Evolutionary conservation across 495 filamentous ascomycete genomes (phyloP).

Genomic region (Tetracladium marchalianum): DNA sequence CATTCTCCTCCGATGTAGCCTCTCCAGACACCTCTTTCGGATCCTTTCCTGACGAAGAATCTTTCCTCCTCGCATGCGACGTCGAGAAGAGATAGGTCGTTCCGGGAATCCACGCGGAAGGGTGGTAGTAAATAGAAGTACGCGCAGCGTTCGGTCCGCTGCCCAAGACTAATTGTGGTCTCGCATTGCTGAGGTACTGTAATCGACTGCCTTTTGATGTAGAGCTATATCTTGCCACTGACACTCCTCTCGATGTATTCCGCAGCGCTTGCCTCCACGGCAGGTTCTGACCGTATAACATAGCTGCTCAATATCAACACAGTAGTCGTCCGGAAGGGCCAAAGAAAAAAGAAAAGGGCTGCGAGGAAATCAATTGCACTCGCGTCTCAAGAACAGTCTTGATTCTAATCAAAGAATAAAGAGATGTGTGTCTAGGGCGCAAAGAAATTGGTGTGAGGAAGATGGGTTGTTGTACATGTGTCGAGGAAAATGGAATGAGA

Average conservation of each 20-base stretch:
- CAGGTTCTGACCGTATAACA: slow-evolving; percentile 41
- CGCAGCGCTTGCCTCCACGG: slow-evolving; percentile 38
- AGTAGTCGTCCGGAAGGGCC: neutral
- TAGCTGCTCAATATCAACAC: slow-evolving; percentile 16
- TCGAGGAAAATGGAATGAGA: too few species aligned
- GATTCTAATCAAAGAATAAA: too few species aligned
- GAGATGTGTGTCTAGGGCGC: too few species aligned
- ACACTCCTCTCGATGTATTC: slow-evolving; percentile 7
- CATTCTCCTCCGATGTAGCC: slow-evolving; percentile 23
- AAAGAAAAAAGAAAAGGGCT: neutral
- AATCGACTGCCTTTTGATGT: slow-evolving; percentile 4
- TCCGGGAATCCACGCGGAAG: too few species aligned
- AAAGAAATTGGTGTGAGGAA: too few species aligned
- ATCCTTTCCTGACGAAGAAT: slow-evolving; percentile 5
- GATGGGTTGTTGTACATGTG: too few species aligned
- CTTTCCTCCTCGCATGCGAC: slow-evolving; percentile 16
- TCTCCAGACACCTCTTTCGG: slow-evolving; percentile 34
- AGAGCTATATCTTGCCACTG: slow-evolving; percentile 5
- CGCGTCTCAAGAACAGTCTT: too few species aligned
- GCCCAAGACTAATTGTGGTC: too few species aligned
- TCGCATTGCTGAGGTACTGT: too few species aligned
- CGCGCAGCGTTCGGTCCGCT: too few species aligned
- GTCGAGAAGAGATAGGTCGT: slow-evolving; percentile 11
- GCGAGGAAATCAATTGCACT: too few species aligned
- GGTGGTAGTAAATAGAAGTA: slow-evolving; percentile 20